Percentiles rank a stretch among this genome's conserved stretches.
phyloP scores from a whole-genome alignment of 169 alveolate genomes.

The Cryptosporidium sp. region DNA sequence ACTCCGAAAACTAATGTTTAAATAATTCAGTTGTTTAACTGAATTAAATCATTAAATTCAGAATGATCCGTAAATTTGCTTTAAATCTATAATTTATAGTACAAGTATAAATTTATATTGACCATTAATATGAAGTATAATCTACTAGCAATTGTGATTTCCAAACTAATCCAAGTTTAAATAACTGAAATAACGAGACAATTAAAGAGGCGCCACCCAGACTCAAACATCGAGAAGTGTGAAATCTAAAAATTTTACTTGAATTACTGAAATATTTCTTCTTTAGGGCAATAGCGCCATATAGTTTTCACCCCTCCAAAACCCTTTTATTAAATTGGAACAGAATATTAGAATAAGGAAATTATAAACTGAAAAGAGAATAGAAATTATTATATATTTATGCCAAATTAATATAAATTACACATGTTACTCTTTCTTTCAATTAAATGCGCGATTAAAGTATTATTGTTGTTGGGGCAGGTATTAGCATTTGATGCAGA shows the following conservation, averaged over 20 bases:
- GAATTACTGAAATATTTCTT: not conserved
- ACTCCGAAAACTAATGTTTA: not conserved
- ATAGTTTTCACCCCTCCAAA: not conserved
- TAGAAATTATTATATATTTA: not conserved
- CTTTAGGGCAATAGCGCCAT: not conserved
- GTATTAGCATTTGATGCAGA: conserved; percentile 77
- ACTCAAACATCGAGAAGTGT: not conserved
- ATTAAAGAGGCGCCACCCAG: not conserved
- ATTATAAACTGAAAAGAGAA: not conserved
- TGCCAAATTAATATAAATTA: not conserved
- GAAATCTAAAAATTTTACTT: conserved; percentile 17
- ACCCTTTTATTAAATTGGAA: not conserved
- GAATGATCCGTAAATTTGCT: too few relatives aligned
- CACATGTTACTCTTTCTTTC: not conserved
- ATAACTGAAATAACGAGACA: conserved; percentile 12
- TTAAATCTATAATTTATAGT: too few relatives aligned
- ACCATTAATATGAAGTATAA: not conserved
- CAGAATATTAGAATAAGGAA: not conserved
- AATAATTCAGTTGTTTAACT: too few relatives aligned
- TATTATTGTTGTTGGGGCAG: not conserved
- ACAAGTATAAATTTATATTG: too few relatives aligned
- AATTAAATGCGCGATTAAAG: not conserved
- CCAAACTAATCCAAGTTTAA: not conserved
- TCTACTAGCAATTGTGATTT: not conserved
- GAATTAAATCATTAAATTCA: not conserved